Evolutionary conservation across 257 asterid genomes (phyloP), one percentile per base, ranked within the genome.

Genomic region (Echium plantagineum): DNA sequence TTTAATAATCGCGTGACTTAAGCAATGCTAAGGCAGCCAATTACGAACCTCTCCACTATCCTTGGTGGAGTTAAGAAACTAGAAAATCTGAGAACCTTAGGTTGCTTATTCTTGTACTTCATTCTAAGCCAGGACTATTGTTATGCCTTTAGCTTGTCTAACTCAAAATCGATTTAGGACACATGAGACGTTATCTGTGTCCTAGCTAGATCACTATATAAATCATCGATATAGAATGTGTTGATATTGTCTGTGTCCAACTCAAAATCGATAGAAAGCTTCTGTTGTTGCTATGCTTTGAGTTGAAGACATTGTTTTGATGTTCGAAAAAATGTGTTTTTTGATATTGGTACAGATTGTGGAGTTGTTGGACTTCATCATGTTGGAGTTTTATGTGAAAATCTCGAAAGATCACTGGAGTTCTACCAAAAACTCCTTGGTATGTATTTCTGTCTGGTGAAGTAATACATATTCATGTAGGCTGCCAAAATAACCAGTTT

Each of bases 341-440:
- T 6, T 63, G 53, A n/a, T 24, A 46, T 35, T 69, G 63, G 18
- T 74, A 77, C 74, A 90, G 97, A 78, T 76, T 82, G 67, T 72
- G 96, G 98, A 77, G 90, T 78, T 71, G 96, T 90, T 65, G 76
- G 90, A 21, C 69, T 90, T 62, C 98, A 90, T 75, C 98, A 90
- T 59, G 96, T 90, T 4, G 96, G 98, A 22, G 74, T 90, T 73
- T 75, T 90, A 72, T 90, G 98, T 16, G 88, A 87, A 78, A 87
- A 90, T 74, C 98, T 90, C 38, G 96, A 87, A 61, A 80, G 91
- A 74, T 87, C 96, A 6, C 79, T 90, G 63, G 76, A 85, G 66
- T 90, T 90, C 65, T 87, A 90, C 85, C 90, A 83, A 80, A 82
- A 87, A 68, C 70, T 85, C 62, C 95, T 90, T 9, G 98, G 98